These are phyloP conservation scores for Plasmopara muralis DNA, from an alignment of 352 stramenopile species.

Conservation along the genomic window DNA sequence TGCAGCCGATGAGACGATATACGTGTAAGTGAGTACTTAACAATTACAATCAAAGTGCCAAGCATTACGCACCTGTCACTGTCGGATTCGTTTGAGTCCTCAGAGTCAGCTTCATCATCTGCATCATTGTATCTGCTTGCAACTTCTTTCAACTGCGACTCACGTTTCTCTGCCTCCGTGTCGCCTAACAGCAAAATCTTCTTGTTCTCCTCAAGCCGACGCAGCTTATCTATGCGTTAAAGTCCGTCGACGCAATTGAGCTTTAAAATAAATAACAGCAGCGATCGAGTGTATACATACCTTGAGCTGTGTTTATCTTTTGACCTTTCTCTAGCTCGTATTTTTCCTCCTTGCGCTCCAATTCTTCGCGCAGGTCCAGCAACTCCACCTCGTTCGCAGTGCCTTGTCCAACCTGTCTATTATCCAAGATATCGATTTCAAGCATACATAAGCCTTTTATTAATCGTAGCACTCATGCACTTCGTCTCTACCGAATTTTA, in stretches of 20 bases:
- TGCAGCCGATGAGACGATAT: slow-evolving; percentile 7
- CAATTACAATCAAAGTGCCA: neutral
- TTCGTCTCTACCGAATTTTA: slow-evolving; percentile 62
- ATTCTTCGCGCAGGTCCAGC: slow-evolving; percentile 64
- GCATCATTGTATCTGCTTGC: slow-evolving; percentile 86
- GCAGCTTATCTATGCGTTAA: slow-evolving; percentile 41
- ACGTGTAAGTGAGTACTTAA: neutral
- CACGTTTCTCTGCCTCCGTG: slow-evolving; percentile 59
- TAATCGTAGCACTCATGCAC: neutral
- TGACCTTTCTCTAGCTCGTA: slow-evolving; percentile 74
- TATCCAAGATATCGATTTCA: neutral
- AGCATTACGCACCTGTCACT: slow-evolving; percentile 46
- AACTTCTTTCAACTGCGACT: slow-evolving; percentile 84
- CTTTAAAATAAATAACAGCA: slow-evolving; percentile 14
- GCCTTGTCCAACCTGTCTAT: slow-evolving; percentile 74
- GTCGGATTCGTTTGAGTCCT: slow-evolving; percentile 63
- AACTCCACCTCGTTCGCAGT: slow-evolving; percentile 72
- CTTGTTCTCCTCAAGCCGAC: slow-evolving; percentile 74
- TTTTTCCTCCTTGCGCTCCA: slow-evolving; percentile 65
- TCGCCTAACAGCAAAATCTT: slow-evolving; percentile 75
- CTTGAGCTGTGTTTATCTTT: slow-evolving; percentile 72
- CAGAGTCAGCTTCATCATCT: slow-evolving; percentile 76
- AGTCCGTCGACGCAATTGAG: slow-evolving; percentile 43
- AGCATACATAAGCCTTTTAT: neutral
- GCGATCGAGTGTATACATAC: slow-evolving; percentile 10